phyloP scores from a whole-genome alignment of 2,329 filamentous ascomycete species.

The Alternaria postmessia region DNA sequence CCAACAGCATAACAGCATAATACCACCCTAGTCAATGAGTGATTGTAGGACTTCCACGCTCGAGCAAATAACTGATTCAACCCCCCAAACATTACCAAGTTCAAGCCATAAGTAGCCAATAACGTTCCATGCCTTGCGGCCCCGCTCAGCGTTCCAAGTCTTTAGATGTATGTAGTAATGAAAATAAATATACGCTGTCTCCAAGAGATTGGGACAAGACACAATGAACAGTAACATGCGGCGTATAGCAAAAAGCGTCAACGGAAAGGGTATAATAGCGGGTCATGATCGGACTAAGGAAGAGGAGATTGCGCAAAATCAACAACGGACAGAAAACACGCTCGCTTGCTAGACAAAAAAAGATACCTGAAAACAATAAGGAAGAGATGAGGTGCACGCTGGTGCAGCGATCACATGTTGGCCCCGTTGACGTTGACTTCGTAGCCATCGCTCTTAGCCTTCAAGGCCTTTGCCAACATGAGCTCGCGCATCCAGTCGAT shows the following conservation, averaged over 20 bases:
- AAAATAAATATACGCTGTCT: slow-evolving; percentile 15
- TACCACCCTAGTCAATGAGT: slow-evolving; percentile 8
- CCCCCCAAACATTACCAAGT: slow-evolving; percentile 16
- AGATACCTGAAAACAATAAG: not conserved
- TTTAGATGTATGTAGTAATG: slow-evolving; percentile 23
- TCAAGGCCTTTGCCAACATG: slow-evolving; percentile 87
- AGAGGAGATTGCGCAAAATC: slow-evolving; percentile 11
- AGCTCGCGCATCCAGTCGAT: slow-evolving; percentile 98
- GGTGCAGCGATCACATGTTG: slow-evolving; percentile 31
- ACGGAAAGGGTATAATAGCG: slow-evolving; percentile 42
- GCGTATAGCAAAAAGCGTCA: slow-evolving; percentile 14
- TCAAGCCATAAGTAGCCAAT: slow-evolving; percentile 12
- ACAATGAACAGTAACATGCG: slow-evolving; percentile 10
- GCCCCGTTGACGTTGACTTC: slow-evolving; percentile 80
- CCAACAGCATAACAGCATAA: slow-evolving; percentile 3
- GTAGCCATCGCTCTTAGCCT: slow-evolving; percentile 83
- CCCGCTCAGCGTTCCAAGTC: slow-evolving; percentile 26
- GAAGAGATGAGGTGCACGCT: not conserved
- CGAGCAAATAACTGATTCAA: not conserved
- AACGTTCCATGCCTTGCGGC: slow-evolving; percentile 32
- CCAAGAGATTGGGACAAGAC: slow-evolving; percentile 12
- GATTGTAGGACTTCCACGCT: slow-evolving; percentile 11
- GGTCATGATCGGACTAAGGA: slow-evolving; percentile 31
- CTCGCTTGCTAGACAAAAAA: slow-evolving; percentile 26
- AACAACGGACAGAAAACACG: slow-evolving; percentile 18